Conservation (phyloP, 306 rosid genomes). For the Medicago arabica region DNA sequence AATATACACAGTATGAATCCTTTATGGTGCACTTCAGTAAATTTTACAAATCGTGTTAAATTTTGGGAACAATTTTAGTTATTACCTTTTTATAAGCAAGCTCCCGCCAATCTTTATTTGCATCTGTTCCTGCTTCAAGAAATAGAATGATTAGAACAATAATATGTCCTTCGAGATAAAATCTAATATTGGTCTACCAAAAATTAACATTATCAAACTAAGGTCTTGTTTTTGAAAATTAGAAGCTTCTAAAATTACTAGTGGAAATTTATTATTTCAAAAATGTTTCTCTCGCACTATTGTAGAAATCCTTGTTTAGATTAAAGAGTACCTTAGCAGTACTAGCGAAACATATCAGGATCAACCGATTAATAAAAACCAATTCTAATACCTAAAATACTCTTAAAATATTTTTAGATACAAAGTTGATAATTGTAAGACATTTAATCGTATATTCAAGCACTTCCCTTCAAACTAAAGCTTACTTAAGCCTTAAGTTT, state of each 20-base stretch:
- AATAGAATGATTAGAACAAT: not conserved
- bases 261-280: not conserved
- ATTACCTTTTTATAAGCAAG: conserved; percentile 40
- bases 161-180: not conserved
- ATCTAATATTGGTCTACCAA: not conserved
- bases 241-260: not conserved
- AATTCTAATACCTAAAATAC: not conserved
- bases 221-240: not conserved
- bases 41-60: no score
- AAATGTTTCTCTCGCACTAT: not conserved
- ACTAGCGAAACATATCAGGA: not conserved
- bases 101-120: conserved; percentile 42
- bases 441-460: not conserved
- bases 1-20: no score
- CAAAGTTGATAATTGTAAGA: not conserved
- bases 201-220: not conserved
- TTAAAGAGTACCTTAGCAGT: not conserved
- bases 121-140: conserved; percentile 25
- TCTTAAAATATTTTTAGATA: not conserved
- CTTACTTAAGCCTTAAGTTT: not conserved
- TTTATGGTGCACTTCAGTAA: no score
- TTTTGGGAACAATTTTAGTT: not conserved
- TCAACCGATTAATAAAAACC: not conserved
- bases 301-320: not conserved
- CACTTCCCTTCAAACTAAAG: not conserved